These are phyloP conservation scores for Cryomyces minteri DNA, from an alignment of 495 filamentous ascomycete species.

Conservation along the genomic window DNA sequence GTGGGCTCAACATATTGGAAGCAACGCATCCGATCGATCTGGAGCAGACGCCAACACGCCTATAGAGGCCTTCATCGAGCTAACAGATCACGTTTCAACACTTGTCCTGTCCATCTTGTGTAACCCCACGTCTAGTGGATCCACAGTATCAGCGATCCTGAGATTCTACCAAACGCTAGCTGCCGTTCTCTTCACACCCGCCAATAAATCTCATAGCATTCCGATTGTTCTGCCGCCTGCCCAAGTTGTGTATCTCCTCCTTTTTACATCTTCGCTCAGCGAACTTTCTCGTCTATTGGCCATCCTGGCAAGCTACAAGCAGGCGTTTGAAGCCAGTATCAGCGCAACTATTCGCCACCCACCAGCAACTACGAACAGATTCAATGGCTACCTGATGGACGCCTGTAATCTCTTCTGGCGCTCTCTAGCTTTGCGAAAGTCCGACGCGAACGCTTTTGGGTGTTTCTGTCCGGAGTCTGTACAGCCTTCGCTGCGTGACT, in stretches of 20 bases:
- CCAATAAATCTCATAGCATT: conserved; percentile 7
- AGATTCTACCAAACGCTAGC: neutral
- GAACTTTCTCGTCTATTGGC: conserved; percentile 54
- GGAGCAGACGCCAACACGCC: too few species aligned
- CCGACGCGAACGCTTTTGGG: conserved; percentile 52
- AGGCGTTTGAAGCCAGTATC: conserved; percentile 45
- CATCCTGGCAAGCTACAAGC: conserved; percentile 49
- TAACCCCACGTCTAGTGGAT: neutral
- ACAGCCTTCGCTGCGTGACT: conserved; percentile 27
- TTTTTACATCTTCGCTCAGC: conserved; percentile 41
- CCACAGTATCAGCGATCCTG: neutral
- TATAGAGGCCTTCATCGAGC: neutral
- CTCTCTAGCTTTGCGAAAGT: conserved; percentile 47
- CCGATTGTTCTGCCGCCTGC: conserved; percentile 50
- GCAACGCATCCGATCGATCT: too few species aligned
- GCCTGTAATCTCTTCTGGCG: conserved; percentile 77
- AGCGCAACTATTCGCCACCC: conserved; percentile 20
- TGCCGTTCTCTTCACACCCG: neutral
- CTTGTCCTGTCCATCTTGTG: neutral
- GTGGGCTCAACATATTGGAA: too few species aligned
- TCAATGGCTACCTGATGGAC: conserved; percentile 84
- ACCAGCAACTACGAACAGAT: conserved; percentile 40
- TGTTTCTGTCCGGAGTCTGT: conserved; percentile 42
- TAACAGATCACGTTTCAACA: neutral
- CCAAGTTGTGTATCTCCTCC: conserved; percentile 47